Base-by-base conservation (phyloP, 306 rosid genomes). In the Castanospermum australe region DNA sequence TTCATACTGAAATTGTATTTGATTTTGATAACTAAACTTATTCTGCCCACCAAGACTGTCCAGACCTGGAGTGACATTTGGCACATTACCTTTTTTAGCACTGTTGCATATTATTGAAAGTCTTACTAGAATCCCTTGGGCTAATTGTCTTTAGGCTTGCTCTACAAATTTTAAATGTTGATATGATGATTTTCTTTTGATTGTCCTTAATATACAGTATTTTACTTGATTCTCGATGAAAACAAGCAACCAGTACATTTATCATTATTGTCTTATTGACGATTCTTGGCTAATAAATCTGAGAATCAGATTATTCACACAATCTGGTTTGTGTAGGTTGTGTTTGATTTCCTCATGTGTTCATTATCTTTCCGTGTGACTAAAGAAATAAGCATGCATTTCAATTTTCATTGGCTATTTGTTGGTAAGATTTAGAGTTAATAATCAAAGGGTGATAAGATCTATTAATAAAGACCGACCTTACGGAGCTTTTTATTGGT, bases 401-500 rank as follows among this genome's bases (percentile, higher is more conserved):
- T 41, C 13, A 17, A 65, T 73, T 45, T 47, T 48, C 15, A 8
- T 75, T 55, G 20, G 24, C 45, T 66, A 36, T 36, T 11, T 56
- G 68, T 66, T 21, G 21, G 67, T 38, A 74, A 69, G 54, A 78
- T 45, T 75, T 67, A 45, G 38, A 69, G 63, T n/a, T 69, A 62
- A 48, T 70, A 56, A 42, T 36, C 35, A 64, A 75, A 24, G 65
- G 48, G 54, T 47, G 67, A 62, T 66, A 21, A 83, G 82, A 80
- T 73, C 48, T 76, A 77, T 87, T 61, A 62, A 42, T 41, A 20
- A 85, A 71, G 59, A 80, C 90, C 50, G 81, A 93, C 99, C 97
- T 95, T 95, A 22, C 36, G 87, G 80, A 87, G 85, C 82, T 84
- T 93, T 86, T 86, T 93, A 84, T 87, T 86, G 75, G 81, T 78